phyloP scores from a whole-genome alignment of 306 rosid genomes.

The Sechiopsis laciniata region DNA sequence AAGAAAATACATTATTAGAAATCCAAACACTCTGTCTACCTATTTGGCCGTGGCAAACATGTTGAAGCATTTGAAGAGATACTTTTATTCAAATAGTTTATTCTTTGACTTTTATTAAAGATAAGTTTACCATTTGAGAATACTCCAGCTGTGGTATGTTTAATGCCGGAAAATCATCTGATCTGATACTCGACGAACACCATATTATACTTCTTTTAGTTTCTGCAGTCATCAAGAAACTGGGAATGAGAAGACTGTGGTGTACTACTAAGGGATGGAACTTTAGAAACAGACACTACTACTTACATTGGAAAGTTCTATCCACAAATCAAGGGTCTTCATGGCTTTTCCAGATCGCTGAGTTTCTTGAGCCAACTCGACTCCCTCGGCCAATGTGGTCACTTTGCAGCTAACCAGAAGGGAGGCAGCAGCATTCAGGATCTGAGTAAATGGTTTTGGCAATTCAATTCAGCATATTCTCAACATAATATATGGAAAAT shows the following conservation, averaged over 20 bases:
- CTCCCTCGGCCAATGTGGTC: slow-evolving; percentile 61
- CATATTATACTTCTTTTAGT: background rate
- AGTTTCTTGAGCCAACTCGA: slow-evolving; percentile 60
- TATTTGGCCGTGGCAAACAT: no score
- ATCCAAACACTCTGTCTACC: no score
- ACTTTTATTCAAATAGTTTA: no score
- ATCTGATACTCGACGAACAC: background rate
- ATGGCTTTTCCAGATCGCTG: slow-evolving; percentile 76
- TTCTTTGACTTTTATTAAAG: background rate
- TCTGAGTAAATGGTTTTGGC: slow-evolving; percentile 34
- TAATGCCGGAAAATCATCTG: no score
- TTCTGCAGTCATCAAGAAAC: slow-evolving; percentile 8
- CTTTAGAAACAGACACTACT: slow-evolving; percentile 9
- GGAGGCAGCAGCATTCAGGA: slow-evolving; percentile 86
- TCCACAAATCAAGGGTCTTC: slow-evolving; percentile 60
- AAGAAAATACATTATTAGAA: no score
- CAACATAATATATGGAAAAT: slow-evolving; percentile 1
- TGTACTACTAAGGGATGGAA: background rate
- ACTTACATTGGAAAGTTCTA: slow-evolving; percentile 52
- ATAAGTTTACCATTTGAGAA: background rate
- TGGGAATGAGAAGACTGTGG: background rate
- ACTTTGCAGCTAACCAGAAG: slow-evolving; percentile 61
- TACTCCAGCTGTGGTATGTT: no score
- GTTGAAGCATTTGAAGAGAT: no score
- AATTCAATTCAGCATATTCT: slow-evolving; percentile 9